These are phyloP conservation scores for Kernera saxatilis DNA, from an alignment of 345 rosid species.

Conservation along the genomic window DNA sequence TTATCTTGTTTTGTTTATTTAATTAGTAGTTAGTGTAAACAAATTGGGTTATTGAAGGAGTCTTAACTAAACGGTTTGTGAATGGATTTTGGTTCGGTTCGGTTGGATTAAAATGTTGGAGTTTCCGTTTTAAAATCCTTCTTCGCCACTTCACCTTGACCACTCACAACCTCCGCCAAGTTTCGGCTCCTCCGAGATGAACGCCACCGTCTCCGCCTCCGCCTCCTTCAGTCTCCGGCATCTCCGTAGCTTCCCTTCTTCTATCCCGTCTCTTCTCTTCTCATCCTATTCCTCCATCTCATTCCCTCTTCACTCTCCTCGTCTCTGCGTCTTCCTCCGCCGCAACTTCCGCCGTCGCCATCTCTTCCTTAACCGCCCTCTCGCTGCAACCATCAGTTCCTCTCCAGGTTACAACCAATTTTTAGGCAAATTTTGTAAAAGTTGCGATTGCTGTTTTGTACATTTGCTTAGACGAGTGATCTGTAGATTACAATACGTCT, in stretches of 20 bases:
- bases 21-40: no score
- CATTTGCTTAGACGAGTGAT: conserved; percentile 17
- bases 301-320: conserved; percentile 12
- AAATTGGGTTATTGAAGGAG: no score
- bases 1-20: no score
- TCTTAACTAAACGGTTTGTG: no score
- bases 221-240: conserved; percentile 16
- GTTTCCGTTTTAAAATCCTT: no score
- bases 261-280: conserved; percentile 10
- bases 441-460: neutral
- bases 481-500: conserved; percentile 34
- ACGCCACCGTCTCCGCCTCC: conserved; percentile 11
- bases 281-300: conserved; percentile 19
- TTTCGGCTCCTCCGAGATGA: conserved; percentile 4
- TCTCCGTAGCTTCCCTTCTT: conserved; percentile 16
- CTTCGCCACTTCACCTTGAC: neutral
- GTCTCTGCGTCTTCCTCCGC: conserved; percentile 18
- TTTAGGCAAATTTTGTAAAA: neutral
- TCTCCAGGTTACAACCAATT: neutral
- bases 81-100: no score
- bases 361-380: conserved; percentile 13
- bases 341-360: conserved; percentile 26
- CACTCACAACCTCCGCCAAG: conserved; percentile 7
- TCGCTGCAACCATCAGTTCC: neutral
- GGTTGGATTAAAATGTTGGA: no score